Evolutionary conservation across 148 eudicot species (phyloP), one percentile per base, ranked within the genome.

Genomic region (Polygonum aviculare): DNA sequence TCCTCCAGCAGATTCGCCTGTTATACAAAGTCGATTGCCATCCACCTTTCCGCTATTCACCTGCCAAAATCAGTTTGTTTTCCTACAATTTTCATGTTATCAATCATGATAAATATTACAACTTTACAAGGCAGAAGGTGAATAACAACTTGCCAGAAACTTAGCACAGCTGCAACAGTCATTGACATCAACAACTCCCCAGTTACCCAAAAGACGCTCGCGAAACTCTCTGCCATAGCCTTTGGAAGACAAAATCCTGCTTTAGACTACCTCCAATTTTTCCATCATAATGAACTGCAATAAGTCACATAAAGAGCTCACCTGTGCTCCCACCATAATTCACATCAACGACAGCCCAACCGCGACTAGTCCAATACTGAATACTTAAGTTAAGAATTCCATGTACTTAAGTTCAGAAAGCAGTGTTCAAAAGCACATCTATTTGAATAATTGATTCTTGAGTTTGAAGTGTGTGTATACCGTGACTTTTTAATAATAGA

Each of bases 311-410:
- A 39, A 49, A 79, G 38, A 60, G 69, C 83, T 69, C 80, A 90
- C 98, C 98, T 76, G 96, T 90, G 83, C 97, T 94, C 82, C 98
- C 98, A 80, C 98, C 98, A 77, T 92, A 94, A 77, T 94, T 94
- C 76, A 92, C 98, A 87, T 94, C 97, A 76, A 89, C 97, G 82
- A 87, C 84, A 52, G 93, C 98, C 98, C 98, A 94, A 72, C 98
- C 98, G 77, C 97, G 93, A 80, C 97, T 94, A 71, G 98, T 94
- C 97, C 98, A 94, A 77, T 87, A 94, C 78, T 94, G 98, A 79
- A 89, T 81, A 76, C 84, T 81, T 69, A 94, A 90, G 82, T 89
- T 88, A 62, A 92, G 90, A 78, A 82, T 82, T 81, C 92, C 98
- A 78, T 88, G 91, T 67, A 90, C 74, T 88, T n/a, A n/a, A n/a